Evolutionary conservation across 2,329 filamentous ascomycete genomes (phyloP).

Genomic region (Xylariaceae sp.): DNA sequence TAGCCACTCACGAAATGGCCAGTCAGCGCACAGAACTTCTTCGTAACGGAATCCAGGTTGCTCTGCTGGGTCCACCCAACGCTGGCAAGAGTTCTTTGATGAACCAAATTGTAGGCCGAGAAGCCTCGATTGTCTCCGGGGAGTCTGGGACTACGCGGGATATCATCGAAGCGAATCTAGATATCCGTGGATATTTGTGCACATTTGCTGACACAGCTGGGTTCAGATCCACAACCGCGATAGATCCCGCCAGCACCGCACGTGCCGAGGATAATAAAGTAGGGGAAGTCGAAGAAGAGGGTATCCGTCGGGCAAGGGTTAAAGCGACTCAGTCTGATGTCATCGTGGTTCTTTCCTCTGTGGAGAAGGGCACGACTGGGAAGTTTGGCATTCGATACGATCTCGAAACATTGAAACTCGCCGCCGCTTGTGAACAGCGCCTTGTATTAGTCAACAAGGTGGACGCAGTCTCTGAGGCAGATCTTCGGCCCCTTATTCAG

Average conservation of each 20-base stretch:
- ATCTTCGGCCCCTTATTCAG: constrained; percentile 36
- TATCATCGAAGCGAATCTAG: constrained; percentile 85
- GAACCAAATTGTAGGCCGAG: constrained; percentile 83
- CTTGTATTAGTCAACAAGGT: constrained; percentile 62
- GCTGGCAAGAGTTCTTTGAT: constrained; percentile 92
- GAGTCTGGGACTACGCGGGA: constrained; percentile 94
- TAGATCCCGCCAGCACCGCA: constrained; percentile 10
- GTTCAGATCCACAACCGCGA: constrained; percentile 52
- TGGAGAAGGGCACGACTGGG: constrained; percentile 49
- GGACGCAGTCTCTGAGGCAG: constrained; percentile 41
- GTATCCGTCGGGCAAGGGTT: constrained; percentile 79
- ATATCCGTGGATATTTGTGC: constrained; percentile 85
- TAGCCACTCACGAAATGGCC: constrained; percentile 69
- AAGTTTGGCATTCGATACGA: constrained; percentile 48
- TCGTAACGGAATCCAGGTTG: constrained; percentile 78
- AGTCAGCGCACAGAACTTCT: constrained; percentile 80
- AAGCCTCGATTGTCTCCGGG: constrained; percentile 90
- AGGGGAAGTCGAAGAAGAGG: constrained; percentile 79
- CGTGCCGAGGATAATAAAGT: constrained; percentile 39
- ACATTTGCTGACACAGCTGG: constrained; percentile 96
- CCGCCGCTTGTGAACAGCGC: constrained; percentile 43
- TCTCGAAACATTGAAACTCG: constrained; percentile 51
- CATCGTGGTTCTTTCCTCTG: constrained; percentile 73
- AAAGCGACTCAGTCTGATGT: constrained; percentile 82
- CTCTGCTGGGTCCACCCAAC: constrained; percentile 86